These are phyloP conservation scores for Fusarium oligoseptatum DNA, from an alignment of 2,329 filamentous ascomycete species.

Conservation along the genomic window DNA sequence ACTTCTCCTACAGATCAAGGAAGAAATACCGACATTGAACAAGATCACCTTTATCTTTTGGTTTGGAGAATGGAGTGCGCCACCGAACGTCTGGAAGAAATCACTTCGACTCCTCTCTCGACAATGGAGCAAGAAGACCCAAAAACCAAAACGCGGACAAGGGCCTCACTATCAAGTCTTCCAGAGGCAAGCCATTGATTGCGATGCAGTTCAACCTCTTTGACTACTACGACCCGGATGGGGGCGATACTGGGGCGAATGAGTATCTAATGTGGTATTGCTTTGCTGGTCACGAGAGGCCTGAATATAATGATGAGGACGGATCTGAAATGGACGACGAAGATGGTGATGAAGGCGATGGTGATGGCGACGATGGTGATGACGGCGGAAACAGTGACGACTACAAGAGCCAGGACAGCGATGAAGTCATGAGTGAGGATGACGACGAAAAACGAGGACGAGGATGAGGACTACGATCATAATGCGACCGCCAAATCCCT, in stretches of 20 bases:
- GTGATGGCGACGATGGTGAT: neutral
- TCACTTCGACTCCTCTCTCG: neutral
- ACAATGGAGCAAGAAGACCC: neutral
- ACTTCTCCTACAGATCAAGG: neutral
- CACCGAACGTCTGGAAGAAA: neutral
- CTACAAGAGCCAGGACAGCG: neutral
- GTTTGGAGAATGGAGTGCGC: neutral
- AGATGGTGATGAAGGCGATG: neutral
- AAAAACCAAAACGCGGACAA: neutral
- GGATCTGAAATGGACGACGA: neutral
- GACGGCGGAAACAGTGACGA: neutral
- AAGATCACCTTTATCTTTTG: constrained; percentile 1
- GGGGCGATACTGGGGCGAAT: neutral
- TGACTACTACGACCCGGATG: constrained; percentile 2
- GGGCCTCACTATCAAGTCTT: neutral
- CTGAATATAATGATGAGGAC: neutral
- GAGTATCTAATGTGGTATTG: constrained; percentile 4
- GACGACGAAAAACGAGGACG: neutral
- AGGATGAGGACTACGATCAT: neutral
- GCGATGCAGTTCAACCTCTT: constrained; percentile 16
- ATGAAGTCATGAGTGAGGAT: neutral
- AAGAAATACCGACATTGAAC: neutral
- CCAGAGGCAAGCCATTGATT: neutral
- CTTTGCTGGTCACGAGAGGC: neutral
- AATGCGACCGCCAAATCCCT: neutral